A percentile compares a stretch with the other conserved stretches of the same genome.
phyloP scores from a whole-genome alignment of 2,329 filamentous ascomycete genomes.

The Endothia cerciana region DNA sequence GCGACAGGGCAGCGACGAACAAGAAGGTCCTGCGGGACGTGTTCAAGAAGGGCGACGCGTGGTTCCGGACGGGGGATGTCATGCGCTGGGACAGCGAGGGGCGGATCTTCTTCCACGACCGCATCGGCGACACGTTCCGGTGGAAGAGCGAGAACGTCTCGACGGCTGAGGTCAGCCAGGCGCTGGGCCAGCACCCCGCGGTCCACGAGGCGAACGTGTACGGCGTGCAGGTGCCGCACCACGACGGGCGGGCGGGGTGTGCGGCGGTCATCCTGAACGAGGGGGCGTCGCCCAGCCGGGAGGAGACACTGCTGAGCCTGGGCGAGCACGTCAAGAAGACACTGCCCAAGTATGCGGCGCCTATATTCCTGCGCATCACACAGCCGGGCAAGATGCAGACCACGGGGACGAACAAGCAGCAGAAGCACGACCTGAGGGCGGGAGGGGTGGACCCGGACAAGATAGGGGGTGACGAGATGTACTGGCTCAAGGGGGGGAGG shows the following conservation, averaged over 20 bases:
- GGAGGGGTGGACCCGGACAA: conserved; percentile 73
- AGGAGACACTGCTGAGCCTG: conserved; percentile 59
- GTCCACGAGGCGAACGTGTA: conserved; percentile 85
- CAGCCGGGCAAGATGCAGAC: conserved; percentile 60
- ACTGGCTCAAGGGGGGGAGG: conserved; percentile 66
- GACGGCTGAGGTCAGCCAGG: conserved; percentile 79
- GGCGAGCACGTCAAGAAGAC: conserved; percentile 59
- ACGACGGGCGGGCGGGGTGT: conserved; percentile 84
- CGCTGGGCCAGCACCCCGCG: conserved; percentile 66
- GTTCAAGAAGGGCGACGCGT: conserved; percentile 75
- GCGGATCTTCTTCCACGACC: conserved; percentile 78
- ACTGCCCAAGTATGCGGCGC: conserved; percentile 76
- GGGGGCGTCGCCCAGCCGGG: conserved; percentile 38
- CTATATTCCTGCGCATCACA: conserved; percentile 75
- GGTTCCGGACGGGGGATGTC: conserved; percentile 84
- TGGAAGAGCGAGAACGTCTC: conserved; percentile 87
- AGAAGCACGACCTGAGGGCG: conserved; percentile 73
- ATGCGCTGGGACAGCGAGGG: conserved; percentile 73
- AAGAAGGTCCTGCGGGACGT: conserved; percentile 77
- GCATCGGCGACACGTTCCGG: conserved; percentile 76
- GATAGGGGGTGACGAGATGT: conserved; percentile 53
- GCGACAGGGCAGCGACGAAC: conserved; percentile 70
- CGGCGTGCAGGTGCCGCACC: conserved; percentile 76
- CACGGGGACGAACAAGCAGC: conserved; percentile 88
- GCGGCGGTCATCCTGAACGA: conserved; percentile 51